Conservation (phyloP, 331 rosid species). For the Ulmus americana region DNA sequence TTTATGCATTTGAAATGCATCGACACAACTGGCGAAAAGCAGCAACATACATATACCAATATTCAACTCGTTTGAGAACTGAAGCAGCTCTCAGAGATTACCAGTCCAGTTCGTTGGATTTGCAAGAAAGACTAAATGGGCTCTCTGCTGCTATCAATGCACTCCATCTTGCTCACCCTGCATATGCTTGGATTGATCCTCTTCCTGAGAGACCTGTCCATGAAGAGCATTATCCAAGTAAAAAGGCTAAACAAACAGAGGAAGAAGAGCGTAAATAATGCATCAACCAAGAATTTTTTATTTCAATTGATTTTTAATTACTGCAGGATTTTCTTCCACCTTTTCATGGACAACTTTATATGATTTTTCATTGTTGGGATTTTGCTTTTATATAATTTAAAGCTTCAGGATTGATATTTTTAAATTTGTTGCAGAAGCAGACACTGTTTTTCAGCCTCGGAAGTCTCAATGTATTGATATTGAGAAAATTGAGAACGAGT, state of each 20-base stretch:
- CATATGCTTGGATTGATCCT: constrained; percentile 77
- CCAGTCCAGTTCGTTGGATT: constrained; percentile 44
- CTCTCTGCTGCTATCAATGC: constrained; percentile 83
- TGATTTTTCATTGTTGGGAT: constrained; percentile 13
- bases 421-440: constrained; percentile 34
- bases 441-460: constrained; percentile 43
- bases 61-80: constrained; percentile 67
- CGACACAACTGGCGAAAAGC: constrained; percentile 90
- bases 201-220: constrained; percentile 44
- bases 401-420: constrained; percentile 19
- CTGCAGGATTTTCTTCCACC: constrained; percentile 8
- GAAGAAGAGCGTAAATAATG: constrained; percentile 54
- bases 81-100: constrained; percentile 55
- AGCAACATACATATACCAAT: constrained; percentile 71
- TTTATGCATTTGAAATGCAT: constrained; percentile 83
- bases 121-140: constrained; percentile 76
- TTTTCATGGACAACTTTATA: neutral
- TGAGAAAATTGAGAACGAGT: constrained; percentile 74
- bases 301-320: constrained; percentile 11
- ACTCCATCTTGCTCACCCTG: constrained; percentile 83
- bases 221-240: constrained; percentile 53
- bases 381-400: constrained; percentile 13
- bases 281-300: constrained; percentile 16
- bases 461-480: constrained; percentile 46
- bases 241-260: constrained; percentile 58